Evolutionary conservation across 768 basidiomycete species (phyloP), one percentile per base, ranked within the genome.

Genomic region (Phylloporus arenicola): DNA sequence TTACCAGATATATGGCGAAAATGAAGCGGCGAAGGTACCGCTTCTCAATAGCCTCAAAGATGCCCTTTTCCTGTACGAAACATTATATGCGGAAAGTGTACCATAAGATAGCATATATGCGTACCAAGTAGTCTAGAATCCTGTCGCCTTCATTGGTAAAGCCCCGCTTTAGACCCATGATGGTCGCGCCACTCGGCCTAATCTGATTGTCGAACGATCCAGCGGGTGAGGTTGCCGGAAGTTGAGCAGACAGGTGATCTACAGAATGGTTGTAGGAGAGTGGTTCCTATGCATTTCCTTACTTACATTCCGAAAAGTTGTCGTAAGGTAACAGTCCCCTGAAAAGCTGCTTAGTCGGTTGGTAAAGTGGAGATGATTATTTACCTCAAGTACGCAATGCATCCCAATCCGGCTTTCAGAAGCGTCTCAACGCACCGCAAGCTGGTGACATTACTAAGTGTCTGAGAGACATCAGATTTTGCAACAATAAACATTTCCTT

Each of bases 1-100:
- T 52, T 48, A 92, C 92, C 51, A 92, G 69, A 62, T 90, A 92
- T 45, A 92, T 79, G 6, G 84, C 90, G 57, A 92, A 89, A 46
- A 92, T 84, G 65, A 91, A 90, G 59, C 85, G 88, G 43, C 80
- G 82, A 41, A 94, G 78, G 68, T 91, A 94, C 56, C 83, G 84
- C 61, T 85, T 90, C 61, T 89, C 79, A 30, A 94, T 70, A 0
- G 92, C 92, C 52, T 93, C 86, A 55, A 88, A 91, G 38, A 92
- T 89, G 0, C 92, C 92, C 50, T 81, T 72, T 68, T 94, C 91
- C 91, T 92, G 47, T 16, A 42, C 12, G 11, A 54, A 50, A 19
- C 17, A 37, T 43, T 57, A 41, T 55, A 53, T 43, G 47, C 31
- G 40, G 20, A 8, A 19, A 33, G 47, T 34, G 52, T 44, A 56